Evolutionary conservation across 495 filamentous ascomycete genomes (phyloP), one percentile per base, ranked within the genome.

Genomic region (Talaromyces nanjingensis): DNA sequence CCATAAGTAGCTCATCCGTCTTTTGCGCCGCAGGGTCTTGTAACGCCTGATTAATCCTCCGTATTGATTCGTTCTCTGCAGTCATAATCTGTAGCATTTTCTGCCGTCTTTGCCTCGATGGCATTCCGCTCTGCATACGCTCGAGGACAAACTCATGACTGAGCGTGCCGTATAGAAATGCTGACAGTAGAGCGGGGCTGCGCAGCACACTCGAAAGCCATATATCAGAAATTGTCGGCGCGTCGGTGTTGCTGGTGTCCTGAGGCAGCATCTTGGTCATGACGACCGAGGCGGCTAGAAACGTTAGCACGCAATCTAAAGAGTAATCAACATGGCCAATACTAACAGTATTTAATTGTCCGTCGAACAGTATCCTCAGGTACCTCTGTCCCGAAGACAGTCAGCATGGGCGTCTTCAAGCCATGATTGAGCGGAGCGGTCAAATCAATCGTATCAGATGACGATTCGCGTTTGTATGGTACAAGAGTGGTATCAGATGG

Each of bases 131-230:
- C 27, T 62, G 39, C 60, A 62, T 62, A 33, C 60, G 60, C 14
- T 62, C 60, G 25, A 62, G 45, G 24, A 62, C 60, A 12, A 62
- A 62, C n/a, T 62, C 60, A 22, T 62, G 60, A 42, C 60, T 62
- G 14, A 62, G 60, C 20, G 60, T 62, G n/a, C 60, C 60, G 29
- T 62, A 62, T n/a, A 62, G 14, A 54, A 62, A 62, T n/a, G 60
- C 60, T 18, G 60, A 62, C 9, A 62, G 20, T 16, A 62, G 18
- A 20, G 60, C 60, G 11, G 59, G 60, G 29, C 60, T 62, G 18
- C 60, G 60, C 18, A 62, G 27, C 3, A 45, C 60, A 8, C 39
- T 52, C 16, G 60, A 27, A 20, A 62, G 18, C 60, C 60, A 62
- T 24, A 62, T 49, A 20, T 62, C 60, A 37, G 45, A 62, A 16